Conservation (phyloP, 192 early-diverging fungal genomes). For the Pilaira anomala region DNA sequence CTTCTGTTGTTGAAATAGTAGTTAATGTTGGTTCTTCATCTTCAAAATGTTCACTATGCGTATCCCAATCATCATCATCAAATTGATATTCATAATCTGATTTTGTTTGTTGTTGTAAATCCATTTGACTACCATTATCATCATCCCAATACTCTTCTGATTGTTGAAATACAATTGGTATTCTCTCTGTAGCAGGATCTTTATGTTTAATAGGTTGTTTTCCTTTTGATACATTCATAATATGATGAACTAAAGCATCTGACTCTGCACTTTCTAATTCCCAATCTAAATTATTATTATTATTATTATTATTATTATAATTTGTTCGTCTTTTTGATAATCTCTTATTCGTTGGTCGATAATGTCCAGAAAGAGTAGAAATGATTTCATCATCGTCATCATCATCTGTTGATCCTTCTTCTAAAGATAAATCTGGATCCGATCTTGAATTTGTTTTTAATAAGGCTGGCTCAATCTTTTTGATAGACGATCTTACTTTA, state of each 20-base stretch:
- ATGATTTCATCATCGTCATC: neutral
- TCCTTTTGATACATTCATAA: slow-evolving; percentile 1
- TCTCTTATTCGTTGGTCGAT: neutral
- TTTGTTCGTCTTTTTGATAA: neutral
- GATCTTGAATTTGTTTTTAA: slow-evolving; percentile 13
- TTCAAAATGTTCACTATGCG: slow-evolving; percentile 2
- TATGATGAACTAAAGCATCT: slow-evolving; percentile 8
- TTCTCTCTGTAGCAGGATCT: slow-evolving; percentile 7
- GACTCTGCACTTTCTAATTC: slow-evolving; percentile 11
- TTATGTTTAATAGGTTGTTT: neutral
- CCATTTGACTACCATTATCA: neutral
- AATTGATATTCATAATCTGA: slow-evolving; percentile 2
- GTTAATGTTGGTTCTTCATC: neutral
- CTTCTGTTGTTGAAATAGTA: neutral
- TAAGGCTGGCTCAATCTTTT: slow-evolving; percentile 13
- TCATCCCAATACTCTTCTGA: neutral
- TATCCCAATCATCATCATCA: slow-evolving; percentile 19
- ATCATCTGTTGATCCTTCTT: slow-evolving; percentile 1
- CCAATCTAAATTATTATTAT: neutral
- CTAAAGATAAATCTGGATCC: neutral
- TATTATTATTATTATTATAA: neutral
- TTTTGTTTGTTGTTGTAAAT: neutral
- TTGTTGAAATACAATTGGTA: neutral
- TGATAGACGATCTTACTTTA: slow-evolving; percentile 11
- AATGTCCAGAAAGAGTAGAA: neutral